A percentile compares a stretch with the other conserved stretches of the same genome.
Conservation (phyloP, 805 yeast species). For the Scheffersomyces ergatensis region DNA sequence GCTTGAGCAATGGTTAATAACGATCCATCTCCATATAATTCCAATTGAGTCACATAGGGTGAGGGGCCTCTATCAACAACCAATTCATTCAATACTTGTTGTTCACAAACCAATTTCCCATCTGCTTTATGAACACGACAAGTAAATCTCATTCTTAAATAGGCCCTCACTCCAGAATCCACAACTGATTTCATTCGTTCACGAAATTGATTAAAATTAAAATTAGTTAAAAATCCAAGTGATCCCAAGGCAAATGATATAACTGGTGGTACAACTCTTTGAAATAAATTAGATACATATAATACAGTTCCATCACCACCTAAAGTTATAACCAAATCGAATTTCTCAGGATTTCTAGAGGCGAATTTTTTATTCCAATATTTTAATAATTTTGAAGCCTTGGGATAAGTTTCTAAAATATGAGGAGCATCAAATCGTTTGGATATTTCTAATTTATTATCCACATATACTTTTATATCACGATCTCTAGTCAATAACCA, state of each 20-base stretch:
- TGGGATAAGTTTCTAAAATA: constrained; percentile 46
- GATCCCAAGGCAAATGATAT: constrained; percentile 44
- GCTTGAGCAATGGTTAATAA: constrained; percentile 89
- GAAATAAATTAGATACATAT: constrained; percentile 41
- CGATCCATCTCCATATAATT: constrained; percentile 83
- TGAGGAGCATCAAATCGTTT: constrained; percentile 61
- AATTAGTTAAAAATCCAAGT: constrained; percentile 61
- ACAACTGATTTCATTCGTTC: constrained; percentile 55
- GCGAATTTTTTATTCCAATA: constrained; percentile 72
- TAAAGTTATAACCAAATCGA: constrained; percentile 43
- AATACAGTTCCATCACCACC: constrained; percentile 49
- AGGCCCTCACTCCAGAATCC: constrained; percentile 67
- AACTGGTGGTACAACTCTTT: constrained; percentile 47
- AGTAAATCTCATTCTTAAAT: constrained; percentile 83
- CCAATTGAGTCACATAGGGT: constrained; percentile 87
- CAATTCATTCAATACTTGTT: constrained; percentile 84
- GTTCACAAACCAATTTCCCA: constrained; percentile 57
- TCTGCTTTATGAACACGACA: constrained; percentile 61
- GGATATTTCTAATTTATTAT: constrained; percentile 59
- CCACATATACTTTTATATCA: constrained; percentile 63
- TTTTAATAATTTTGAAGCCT: constrained; percentile 45
- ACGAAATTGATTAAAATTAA: constrained; percentile 72
- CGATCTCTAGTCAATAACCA: constrained; percentile 56
- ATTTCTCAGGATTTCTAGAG: constrained; percentile 33
- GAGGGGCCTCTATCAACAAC: constrained; percentile 94